Conservation (phyloP, 164 flowering plant species). For the Brasenia schreberi region DNA sequence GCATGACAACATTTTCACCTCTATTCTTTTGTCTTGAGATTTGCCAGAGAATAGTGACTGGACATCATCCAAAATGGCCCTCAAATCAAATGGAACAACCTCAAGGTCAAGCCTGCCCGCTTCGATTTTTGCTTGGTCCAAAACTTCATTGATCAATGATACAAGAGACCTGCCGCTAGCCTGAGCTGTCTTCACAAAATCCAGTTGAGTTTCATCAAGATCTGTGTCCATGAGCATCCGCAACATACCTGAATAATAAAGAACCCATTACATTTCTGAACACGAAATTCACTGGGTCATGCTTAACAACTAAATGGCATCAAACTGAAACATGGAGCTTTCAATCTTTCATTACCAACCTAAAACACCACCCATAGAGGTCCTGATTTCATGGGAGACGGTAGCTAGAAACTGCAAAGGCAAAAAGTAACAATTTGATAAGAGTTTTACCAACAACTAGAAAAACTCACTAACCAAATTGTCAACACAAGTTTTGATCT, state of each 20-base stretch:
- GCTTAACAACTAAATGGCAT: background rate
- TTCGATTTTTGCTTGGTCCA: constrained; percentile 96
- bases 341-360: constrained; percentile 29
- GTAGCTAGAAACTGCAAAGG: constrained; percentile 74
- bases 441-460: too few relatives aligned
- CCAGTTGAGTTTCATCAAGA: constrained; percentile 17
- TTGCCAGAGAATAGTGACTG: constrained; percentile 85
- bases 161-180: constrained; percentile 87
- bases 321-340: too few relatives aligned
- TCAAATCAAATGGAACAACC: constrained; percentile 58
- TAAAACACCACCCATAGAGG: constrained; percentile 97
- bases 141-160: constrained; percentile 78
- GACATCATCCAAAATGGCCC: constrained; percentile 73
- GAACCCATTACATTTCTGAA: background rate
- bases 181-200: constrained; percentile 84
- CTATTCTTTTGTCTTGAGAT: constrained; percentile 81
- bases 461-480: too few relatives aligned
- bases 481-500: too few relatives aligned
- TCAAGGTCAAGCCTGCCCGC: constrained; percentile 95
- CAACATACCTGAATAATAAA: too few relatives aligned
- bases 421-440: background rate
- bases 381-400: constrained; percentile 25
- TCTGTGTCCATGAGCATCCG: too few relatives aligned
- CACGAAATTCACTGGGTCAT: background rate
- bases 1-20: constrained; percentile 31